Evolutionary conservation across 73 alveolate species (phyloP).

Genomic region (Effrenium voratum): DNA sequence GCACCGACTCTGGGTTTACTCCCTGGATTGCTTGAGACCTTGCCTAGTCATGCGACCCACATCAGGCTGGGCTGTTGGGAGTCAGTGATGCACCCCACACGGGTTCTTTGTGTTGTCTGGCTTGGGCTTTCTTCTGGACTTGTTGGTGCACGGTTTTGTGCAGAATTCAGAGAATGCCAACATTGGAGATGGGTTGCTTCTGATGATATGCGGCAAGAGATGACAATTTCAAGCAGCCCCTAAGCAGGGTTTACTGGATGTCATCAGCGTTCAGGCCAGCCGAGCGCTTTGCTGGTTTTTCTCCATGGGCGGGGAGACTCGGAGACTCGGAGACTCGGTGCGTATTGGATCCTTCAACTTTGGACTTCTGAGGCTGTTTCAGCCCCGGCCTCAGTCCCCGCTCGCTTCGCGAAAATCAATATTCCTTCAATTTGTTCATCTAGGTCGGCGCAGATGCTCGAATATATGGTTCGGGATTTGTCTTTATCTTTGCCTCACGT

Average conservation of each 20-base stretch:
- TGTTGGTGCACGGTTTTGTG: no score
- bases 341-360: neutral
- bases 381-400: constrained; percentile 29
- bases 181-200: no score
- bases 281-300: constrained; percentile 55
- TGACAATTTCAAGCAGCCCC: no score
- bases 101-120: no score
- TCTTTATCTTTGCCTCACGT: constrained; percentile 62
- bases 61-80: constrained; percentile 23
- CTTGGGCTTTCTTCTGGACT: no score
- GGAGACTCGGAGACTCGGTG: neutral
- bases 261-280: no score
- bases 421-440: neutral
- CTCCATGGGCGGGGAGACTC: constrained; percentile 55
- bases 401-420: neutral
- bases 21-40: constrained; percentile 53
- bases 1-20: constrained; percentile 39
- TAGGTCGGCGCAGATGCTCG: constrained; percentile 86
- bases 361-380: constrained; percentile 22
- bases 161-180: no score
- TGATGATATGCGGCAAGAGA: no score
- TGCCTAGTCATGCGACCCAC: constrained; percentile 54
- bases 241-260: no score
- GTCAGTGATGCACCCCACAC: no score
- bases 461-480: constrained; percentile 26